Base-by-base conservation (phyloP, 164 flowering plant genomes). In the Malania oleifera region DNA sequence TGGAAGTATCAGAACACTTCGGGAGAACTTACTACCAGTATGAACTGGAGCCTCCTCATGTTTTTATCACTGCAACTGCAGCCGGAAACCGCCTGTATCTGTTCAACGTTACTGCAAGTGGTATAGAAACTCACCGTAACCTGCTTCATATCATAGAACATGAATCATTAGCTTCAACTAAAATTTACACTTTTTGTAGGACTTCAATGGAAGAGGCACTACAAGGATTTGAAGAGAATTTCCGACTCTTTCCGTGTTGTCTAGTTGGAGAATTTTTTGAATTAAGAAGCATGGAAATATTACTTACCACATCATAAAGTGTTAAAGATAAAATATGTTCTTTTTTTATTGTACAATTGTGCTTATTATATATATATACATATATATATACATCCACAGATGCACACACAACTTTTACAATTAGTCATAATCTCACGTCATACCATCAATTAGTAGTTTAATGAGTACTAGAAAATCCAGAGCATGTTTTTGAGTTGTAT, bases 41-140 rank as follows among this genome's bases (percentile, higher is more conserved):
- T 48, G 98, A 92, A 72, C 59, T 92, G 65, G 98, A 89, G 72
- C 96, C 96, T 9, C 98, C 96, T 28, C 98, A 92, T 70, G 77
- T 47, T 12, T 72, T 92, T 23, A 89, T 92, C 63, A 87, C 93
- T n/a, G 93, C 96, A 22, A 92, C 98, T 49, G 98, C 98, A 18
- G 98, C 98, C 22, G 98, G 98, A 44, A 92, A 92, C 57, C 86
- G 98, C 18, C 89, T 92, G 12, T 92, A 92, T 75, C 55, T 92
- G 62, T 89, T 89, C 64, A 76, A 43, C 54, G 77, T 92, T 27
- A 85, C 89, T 27, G 96, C 75, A 57, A 92, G 50, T 56, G 96
- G 96, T 92, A 78, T 7, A 43, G 38, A 23, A 15, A 39, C 17
- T 23, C 55, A 1, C 14, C 29, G 44, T 45, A 5, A 8, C 27